Evolutionary conservation across 2,329 filamentous ascomycete genomes (phyloP), one percentile per base, ranked within the genome.

Genomic region (Tolypocladium nubicola): DNA sequence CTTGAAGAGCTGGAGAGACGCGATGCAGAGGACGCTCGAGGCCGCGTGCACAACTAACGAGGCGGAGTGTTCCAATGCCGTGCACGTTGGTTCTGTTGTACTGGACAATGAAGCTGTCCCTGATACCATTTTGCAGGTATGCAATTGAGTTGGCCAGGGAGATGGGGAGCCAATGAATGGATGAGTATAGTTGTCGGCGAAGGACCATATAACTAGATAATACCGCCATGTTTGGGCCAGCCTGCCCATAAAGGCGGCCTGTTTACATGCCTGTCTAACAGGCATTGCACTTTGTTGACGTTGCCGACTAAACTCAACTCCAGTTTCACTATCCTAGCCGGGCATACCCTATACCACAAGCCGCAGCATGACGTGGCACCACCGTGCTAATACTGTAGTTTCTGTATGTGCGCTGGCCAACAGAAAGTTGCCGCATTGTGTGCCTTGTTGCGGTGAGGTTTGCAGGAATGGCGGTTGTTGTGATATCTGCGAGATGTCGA

Each of bases 1-100:
- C 66, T 73, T 21, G 66, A 72, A 47, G 66, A 72, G 61, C 57
- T 73, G 54, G 66, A 71, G 57, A 57, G 53, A 23, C 8, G 21
- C n/a, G 26, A 47, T 16, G 30, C 53, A 10, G 53, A 58, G 21
- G 16, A 38, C 23, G n/a, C 52, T 37, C 52, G 33, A 39, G 21
- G 30, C 30, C 26, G 26, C 9, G 30, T 35, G 47, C 9, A 16
- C 9, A 19, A 54, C n/a, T 39, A 13, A 30, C 4, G 16, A 10
- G 16, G 30, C 9, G 16, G 30, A 14, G 9, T 8, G 30, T 30
- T 19, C 33, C 9, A 14, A 33, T 11, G 7, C 3, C 3, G 7
- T 10, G 14, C 14, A 33, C 13, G 1, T 49, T 14, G 26, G 19
- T 19, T 21, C 11, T 19, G 45, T 19, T 11, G 7, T 4, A 7